phyloP scores from a whole-genome alignment of 768 basidiomycete species.

The Lactarius quietus region DNA sequence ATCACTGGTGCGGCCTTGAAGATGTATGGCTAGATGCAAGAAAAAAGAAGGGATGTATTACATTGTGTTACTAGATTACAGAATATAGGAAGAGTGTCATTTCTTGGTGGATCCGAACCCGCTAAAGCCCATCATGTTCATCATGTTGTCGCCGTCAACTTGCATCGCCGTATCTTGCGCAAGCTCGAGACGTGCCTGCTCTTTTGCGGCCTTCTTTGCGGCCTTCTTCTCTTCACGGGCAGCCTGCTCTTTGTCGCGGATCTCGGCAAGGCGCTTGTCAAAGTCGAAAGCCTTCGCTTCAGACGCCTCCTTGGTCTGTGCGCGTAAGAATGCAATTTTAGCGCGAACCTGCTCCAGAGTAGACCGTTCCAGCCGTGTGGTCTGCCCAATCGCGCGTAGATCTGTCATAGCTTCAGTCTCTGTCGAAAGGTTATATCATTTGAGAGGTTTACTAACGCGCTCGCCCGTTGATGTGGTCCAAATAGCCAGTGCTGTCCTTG shows the following conservation, averaged over 20 bases:
- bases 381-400: conserved; percentile 91
- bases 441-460: conserved; percentile 59
- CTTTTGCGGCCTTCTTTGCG: conserved; percentile 74
- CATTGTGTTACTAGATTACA: conserved; percentile 33
- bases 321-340: conserved; percentile 82
- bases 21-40: neutral
- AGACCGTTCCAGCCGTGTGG: conserved; percentile 85
- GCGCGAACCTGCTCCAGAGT: conserved; percentile 91
- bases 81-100: conserved; percentile 35
- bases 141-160: conserved; percentile 62
- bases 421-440: neutral
- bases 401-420: conserved; percentile 46
- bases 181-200: conserved; percentile 64
- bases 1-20: conserved; percentile 56
- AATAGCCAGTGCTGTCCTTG: conserved; percentile 90
- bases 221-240: conserved; percentile 72
- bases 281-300: conserved; percentile 93
- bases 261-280: conserved; percentile 79
- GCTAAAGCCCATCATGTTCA: conserved; percentile 85
- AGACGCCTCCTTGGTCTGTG: conserved; percentile 79
- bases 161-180: conserved; percentile 45
- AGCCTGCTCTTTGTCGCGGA: conserved; percentile 67
- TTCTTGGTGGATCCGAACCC: conserved; percentile 88
- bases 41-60: conserved; percentile 30
- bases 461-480: conserved; percentile 95